Percentiles rank a stretch among this genome's conserved stretches.
phyloP scores from a whole-genome alignment of 1,284 basidiomycete species.

The Pseudozyma pruni region DNA sequence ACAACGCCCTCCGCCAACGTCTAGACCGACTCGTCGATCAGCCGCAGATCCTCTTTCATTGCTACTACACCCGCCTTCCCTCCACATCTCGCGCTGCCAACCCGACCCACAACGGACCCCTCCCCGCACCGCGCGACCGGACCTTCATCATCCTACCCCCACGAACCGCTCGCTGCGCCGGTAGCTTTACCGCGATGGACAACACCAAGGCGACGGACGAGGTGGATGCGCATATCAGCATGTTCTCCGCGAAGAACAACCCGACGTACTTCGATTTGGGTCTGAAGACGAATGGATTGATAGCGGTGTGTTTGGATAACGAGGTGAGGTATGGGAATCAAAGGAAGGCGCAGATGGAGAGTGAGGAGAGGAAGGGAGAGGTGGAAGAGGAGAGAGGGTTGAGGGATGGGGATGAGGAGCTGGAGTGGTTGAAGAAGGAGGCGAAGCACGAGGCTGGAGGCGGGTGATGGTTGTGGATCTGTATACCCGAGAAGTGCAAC shows the following conservation, averaged over 20 bases:
- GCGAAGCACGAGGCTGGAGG: conserved; percentile 1
- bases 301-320: conserved; percentile 45
- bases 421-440: conserved; percentile 29
- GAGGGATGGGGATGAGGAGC: conserved; percentile 37
- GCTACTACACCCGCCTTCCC: conserved; percentile 60
- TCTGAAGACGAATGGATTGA: conserved; percentile 41
- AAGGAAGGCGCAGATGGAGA: conserved; percentile 19
- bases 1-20: conserved; percentile 74
- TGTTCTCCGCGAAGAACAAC: conserved; percentile 85
- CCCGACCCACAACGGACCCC: background rate
- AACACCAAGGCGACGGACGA: conserved; percentile 75
- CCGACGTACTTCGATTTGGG: conserved; percentile 90
- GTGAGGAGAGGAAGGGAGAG: background rate
- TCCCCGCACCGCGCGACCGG: conserved; percentile 26
- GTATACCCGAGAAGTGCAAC: too few relatives aligned
- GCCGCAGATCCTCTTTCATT: conserved; percentile 70
- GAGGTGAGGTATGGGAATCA: conserved; percentile 45
- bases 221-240: conserved; percentile 85
- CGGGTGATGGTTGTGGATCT: background rate
- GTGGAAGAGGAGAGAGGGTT: conserved; percentile 34
- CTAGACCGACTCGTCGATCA: conserved; percentile 43
- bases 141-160: conserved; percentile 65
- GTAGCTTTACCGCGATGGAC: conserved; percentile 49
- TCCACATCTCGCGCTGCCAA: conserved; percentile 25
- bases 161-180: conserved; percentile 17